These are phyloP conservation scores for Chrysoporthe puriensis DNA, from an alignment of 2,329 filamentous ascomycete species.

Conservation along the genomic window DNA sequence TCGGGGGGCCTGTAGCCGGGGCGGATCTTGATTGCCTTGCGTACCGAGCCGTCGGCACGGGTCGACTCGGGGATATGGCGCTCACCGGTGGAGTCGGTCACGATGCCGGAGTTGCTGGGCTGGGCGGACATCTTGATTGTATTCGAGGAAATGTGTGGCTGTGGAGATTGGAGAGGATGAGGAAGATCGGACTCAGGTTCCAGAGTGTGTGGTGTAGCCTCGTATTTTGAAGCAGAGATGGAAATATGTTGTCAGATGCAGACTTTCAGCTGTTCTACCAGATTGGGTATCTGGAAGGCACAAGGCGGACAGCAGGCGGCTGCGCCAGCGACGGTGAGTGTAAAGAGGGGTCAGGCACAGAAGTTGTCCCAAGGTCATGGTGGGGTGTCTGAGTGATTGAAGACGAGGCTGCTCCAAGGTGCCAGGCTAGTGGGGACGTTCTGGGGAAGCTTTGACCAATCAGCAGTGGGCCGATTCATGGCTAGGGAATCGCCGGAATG, in stretches of 20 bases:
- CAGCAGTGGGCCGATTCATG: conserved; percentile 23
- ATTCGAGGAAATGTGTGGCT: background rate
- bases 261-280: background rate
- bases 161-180: background rate
- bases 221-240: background rate
- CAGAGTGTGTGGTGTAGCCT: background rate
- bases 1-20: conserved; percentile 94
- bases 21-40: conserved; percentile 90
- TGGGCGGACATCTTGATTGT: conserved; percentile 47
- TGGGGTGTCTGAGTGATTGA: conserved; percentile 11
- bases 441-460: conserved; percentile 29
- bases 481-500: conserved; percentile 25
- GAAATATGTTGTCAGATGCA: background rate
- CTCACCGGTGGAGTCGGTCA: conserved; percentile 78
- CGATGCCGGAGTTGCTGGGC: conserved; percentile 71
- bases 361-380: conserved; percentile 11
- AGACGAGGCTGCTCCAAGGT: background rate
- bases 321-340: too few species aligned
- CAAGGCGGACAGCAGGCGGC: background rate
- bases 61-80: conserved; percentile 87
- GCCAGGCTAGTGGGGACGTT: conserved; percentile 19
- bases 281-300: background rate
- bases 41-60: conserved; percentile 85
- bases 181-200: background rate
- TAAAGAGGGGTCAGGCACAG: background rate